Base-by-base conservation (phyloP, 768 basidiomycete species). In the Austroboletus festivus region DNA sequence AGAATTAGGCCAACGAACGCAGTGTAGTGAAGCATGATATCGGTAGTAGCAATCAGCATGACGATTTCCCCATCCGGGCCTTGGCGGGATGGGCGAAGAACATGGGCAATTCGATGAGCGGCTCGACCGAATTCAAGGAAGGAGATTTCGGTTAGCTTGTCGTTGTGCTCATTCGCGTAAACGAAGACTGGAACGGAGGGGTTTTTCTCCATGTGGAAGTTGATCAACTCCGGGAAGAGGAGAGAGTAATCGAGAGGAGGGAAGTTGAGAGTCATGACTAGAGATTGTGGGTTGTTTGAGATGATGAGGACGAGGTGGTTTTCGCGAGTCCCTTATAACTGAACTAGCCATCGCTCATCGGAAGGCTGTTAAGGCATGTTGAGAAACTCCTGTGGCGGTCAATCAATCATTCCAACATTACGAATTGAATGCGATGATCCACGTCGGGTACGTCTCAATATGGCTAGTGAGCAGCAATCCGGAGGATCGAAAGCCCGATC, bases 71-170 rank as follows among this genome's bases (percentile, higher is more conserved):
- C 52, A 3, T 55, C 65, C 8, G 33, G 15, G 22, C 56, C 60
- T 40, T 43, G 23, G 9, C 69, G 66, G 5, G 52, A 57, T 12
- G 74, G 74, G 4, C 71, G 65, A 34, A 78, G 50, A 20, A 51
- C 49, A 50, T 76, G 74, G 0, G 77, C 76, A 7, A 70, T 63
- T 22, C 68, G 57, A 37, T 67, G 67, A 44, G 56, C 42, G 4
- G 66, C 64, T 19, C 57, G 55, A 42, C 58, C 58, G 37, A 68
- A 67, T 42, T 67, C 67, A 28, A 57, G 52, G 21, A 59, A 52
- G 5, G 58, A 54, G 19, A 68, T 54, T 31, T 60, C 55, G 15
- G 51, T 64, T 41, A 45, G 31, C 2, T 42, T 38, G 19, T 46
- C 38, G 0, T 53, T 13, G 20, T 30, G 19, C 40, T 62, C 48